Conservation (phyloP, 441 rosid genomes). For the Codiaeum variegatum region DNA sequence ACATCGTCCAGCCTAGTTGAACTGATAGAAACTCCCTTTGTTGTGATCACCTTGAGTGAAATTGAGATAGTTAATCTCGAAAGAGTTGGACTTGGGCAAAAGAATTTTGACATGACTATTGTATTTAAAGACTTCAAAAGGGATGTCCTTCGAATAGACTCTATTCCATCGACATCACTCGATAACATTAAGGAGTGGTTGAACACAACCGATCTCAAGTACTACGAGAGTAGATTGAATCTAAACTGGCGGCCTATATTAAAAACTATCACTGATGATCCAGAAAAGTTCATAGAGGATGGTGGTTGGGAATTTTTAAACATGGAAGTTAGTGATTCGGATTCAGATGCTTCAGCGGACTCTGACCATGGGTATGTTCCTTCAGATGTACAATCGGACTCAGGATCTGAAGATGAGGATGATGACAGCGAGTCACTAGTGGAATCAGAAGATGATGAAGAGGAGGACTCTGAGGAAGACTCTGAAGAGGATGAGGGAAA, state of each 20-base stretch:
- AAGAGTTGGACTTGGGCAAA: slow-evolving; percentile 89
- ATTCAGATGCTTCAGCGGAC: slow-evolving; percentile 64
- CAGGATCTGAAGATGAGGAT: slow-evolving; percentile 38
- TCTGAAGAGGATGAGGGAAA: slow-evolving; percentile 87
- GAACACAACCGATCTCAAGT: slow-evolving; percentile 77
- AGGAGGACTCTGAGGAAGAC: slow-evolving; percentile 58
- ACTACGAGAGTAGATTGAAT: slow-evolving; percentile 87
- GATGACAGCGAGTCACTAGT: slow-evolving; percentile 72
- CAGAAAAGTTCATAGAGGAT: slow-evolving; percentile 68
- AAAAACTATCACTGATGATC: slow-evolving; percentile 82
- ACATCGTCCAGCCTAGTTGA: slow-evolving; percentile 88
- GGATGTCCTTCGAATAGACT: slow-evolving; percentile 81
- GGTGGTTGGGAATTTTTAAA: slow-evolving; percentile 97
- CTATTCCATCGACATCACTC: slow-evolving; percentile 70
- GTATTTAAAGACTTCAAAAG: slow-evolving; percentile 84
- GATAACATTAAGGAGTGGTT: slow-evolving; percentile 95
- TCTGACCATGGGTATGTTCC: slow-evolving; percentile 84
- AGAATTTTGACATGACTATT: slow-evolving; percentile 85
- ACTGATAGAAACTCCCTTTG: slow-evolving; percentile 71
- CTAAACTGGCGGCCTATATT: slow-evolving; percentile 87
- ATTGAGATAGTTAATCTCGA: slow-evolving; percentile 92
- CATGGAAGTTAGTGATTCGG: slow-evolving; percentile 81
- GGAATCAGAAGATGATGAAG: slow-evolving; percentile 86
- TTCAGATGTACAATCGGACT: slow-evolving; percentile 72
- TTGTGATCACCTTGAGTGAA: slow-evolving; percentile 78